Evolutionary conservation across 139 green algal genomes (phyloP).

Genomic region (Gonium pectorale): DNA sequence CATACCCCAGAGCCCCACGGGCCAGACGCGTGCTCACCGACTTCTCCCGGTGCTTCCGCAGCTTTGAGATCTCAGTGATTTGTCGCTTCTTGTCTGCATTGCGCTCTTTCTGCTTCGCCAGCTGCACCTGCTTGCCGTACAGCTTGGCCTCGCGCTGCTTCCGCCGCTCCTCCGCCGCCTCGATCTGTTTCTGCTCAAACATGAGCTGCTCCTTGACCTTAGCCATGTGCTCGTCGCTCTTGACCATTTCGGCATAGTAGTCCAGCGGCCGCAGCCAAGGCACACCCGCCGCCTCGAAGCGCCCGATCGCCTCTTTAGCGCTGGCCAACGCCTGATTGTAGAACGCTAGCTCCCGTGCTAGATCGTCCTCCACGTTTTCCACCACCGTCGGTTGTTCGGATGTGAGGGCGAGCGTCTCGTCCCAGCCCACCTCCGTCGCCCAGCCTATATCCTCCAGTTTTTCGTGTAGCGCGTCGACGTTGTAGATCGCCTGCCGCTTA

Average conservation of each 20-base stretch:
- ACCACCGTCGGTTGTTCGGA: constrained; percentile 41
- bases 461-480: constrained; percentile 86
- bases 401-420: constrained; percentile 70
- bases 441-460: constrained; percentile 94
- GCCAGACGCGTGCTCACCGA: constrained; percentile 53
- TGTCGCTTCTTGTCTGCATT: constrained; percentile 85
- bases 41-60: constrained; percentile 73
- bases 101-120: constrained; percentile 88
- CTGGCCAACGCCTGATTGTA: constrained; percentile 92
- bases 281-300: constrained; percentile 75
- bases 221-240: constrained; percentile 96
- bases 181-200: constrained; percentile 85
- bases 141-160: constrained; percentile 94
- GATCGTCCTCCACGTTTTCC: constrained; percentile 87
- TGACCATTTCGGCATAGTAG: constrained; percentile 99
- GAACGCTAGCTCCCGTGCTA: constrained; percentile 92
- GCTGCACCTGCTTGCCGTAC: constrained; percentile 93
- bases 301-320: constrained; percentile 74
- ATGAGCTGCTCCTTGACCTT: constrained; percentile 91
- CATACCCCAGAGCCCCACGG: no score
- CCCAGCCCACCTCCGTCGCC: constrained; percentile 65
- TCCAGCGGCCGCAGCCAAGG: constrained; percentile 89
- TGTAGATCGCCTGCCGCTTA: constrained; percentile 76
- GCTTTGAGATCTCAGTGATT: constrained; percentile 85
- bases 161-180: constrained; percentile 80